A percentile compares a stretch with the other conserved stretches of the same genome.
phyloP scores from a whole-genome alignment of 2,329 filamentous ascomycete genomes.

The Diaporthe eres region DNA sequence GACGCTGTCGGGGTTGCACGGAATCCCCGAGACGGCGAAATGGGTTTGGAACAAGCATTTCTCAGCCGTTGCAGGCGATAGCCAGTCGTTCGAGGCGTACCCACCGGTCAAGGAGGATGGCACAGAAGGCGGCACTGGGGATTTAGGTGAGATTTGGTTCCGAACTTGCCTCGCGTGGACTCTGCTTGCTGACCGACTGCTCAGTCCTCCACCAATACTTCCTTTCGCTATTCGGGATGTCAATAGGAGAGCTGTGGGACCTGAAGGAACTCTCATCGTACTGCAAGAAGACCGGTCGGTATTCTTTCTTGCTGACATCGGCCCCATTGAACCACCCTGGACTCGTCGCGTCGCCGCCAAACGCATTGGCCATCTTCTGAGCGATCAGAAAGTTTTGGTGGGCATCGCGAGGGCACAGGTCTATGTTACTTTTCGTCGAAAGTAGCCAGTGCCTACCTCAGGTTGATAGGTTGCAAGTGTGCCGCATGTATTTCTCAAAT shows the following conservation, averaged over 20 bases:
- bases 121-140: slow-evolving; percentile 47
- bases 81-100: slow-evolving; percentile 74
- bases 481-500: neutral
- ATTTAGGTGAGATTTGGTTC: slow-evolving; percentile 54
- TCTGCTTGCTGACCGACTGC: slow-evolving; percentile 15
- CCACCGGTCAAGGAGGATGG: slow-evolving; percentile 65
- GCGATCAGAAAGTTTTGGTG: neutral
- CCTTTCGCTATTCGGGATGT: slow-evolving; percentile 65
- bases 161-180: neutral
- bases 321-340: slow-evolving; percentile 71
- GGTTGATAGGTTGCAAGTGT: neutral
- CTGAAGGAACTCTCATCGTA: slow-evolving; percentile 66
- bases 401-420: neutral
- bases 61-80: slow-evolving; percentile 74
- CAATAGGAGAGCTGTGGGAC: slow-evolving; percentile 70
- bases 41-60: slow-evolving; percentile 82
- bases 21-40: slow-evolving; percentile 65
- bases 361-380: slow-evolving; percentile 62
- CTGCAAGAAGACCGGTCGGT: slow-evolving; percentile 66
- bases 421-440: too few relatives aligned
- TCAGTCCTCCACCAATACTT: slow-evolving; percentile 63
- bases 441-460: too few relatives aligned
- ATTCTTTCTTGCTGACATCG: slow-evolving; percentile 74
- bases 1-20: slow-evolving; percentile 58
- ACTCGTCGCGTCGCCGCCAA: slow-evolving; percentile 63